phyloP scores from a whole-genome alignment of 306 rosid species.

The Sophora flavescens region DNA sequence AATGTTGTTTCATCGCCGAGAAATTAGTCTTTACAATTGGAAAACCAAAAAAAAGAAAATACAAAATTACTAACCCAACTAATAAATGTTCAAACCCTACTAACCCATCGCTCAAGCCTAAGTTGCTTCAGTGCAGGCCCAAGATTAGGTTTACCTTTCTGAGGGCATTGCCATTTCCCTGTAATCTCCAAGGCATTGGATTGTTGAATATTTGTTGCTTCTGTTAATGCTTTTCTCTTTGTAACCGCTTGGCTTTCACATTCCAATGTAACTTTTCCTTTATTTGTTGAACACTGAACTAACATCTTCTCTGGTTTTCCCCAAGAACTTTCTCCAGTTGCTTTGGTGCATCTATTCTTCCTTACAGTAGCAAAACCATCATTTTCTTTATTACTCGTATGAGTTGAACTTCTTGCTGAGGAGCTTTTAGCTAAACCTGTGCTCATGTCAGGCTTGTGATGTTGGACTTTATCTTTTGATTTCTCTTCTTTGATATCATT shows the following conservation, averaged over 20 bases:
- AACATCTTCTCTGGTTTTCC: constrained; percentile 41
- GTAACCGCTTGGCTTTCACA: constrained; percentile 38
- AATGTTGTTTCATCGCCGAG: no score
- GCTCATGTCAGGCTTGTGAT: constrained; percentile 37
- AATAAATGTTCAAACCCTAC: constrained; percentile 43
- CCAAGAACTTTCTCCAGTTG: constrained; percentile 46
- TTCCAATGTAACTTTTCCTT: constrained; percentile 35
- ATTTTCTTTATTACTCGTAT: constrained; percentile 53
- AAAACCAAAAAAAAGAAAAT: no score
- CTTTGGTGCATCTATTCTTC: constrained; percentile 45
- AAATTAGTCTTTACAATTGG: no score
- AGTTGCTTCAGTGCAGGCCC: constrained; percentile 93
- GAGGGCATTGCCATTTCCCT: constrained; percentile 94
- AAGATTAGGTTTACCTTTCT: constrained; percentile 66
- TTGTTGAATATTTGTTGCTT: constrained; percentile 67
- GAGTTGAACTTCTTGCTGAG: constrained; percentile 44
- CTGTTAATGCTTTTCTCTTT: constrained; percentile 68
- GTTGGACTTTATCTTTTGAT: constrained; percentile 33
- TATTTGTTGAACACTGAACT: constrained; percentile 22
- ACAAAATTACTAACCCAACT: background rate
- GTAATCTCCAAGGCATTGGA: constrained; percentile 52
- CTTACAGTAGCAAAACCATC: constrained; percentile 71
- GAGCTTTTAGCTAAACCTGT: constrained; percentile 18
- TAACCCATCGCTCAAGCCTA: constrained; percentile 87
- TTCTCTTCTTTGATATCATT: constrained; percentile 34